These are phyloP conservation scores for Thermoascus crustaceus DNA, from an alignment of 2,329 filamentous ascomycete genomes.

Conservation along the genomic window DNA sequence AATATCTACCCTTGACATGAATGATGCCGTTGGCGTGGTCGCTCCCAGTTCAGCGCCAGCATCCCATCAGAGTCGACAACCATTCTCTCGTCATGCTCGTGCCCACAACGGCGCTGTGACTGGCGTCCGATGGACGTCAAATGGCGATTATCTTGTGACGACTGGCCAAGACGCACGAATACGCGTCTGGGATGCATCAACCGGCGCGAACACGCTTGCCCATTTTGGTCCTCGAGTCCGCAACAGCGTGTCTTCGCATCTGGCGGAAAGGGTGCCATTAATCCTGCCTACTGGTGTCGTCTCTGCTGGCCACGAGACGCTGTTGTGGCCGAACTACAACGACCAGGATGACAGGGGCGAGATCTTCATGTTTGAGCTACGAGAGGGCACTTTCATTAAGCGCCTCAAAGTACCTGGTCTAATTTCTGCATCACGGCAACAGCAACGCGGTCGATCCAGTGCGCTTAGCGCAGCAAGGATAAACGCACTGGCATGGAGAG, in stretches of 20 bases:
- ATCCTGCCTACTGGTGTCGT: slow-evolving; percentile 54
- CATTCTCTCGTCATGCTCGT: slow-evolving; percentile 38
- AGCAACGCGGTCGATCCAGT: slow-evolving; percentile 32
- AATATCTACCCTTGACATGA: slow-evolving; percentile 71
- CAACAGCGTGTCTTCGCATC: slow-evolving; percentile 54
- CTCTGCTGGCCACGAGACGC: slow-evolving; percentile 50
- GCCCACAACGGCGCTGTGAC: slow-evolving; percentile 81
- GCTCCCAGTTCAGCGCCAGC: slow-evolving; percentile 21
- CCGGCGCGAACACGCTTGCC: slow-evolving; percentile 76
- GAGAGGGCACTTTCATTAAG: slow-evolving; percentile 64
- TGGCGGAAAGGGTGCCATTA: slow-evolving; percentile 55
- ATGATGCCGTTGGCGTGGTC: slow-evolving; percentile 66
- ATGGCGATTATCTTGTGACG: slow-evolving; percentile 67
- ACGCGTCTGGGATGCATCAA: slow-evolving; percentile 75
- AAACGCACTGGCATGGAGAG: slow-evolving; percentile 68
- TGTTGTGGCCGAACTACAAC: slow-evolving; percentile 75
- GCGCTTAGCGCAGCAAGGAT: slow-evolving; percentile 54
- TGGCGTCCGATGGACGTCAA: slow-evolving; percentile 73
- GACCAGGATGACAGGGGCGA: slow-evolving; percentile 57
- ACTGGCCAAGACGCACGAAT: slow-evolving; percentile 77
- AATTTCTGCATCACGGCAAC: slow-evolving; percentile 30
- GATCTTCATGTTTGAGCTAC: slow-evolving; percentile 70
- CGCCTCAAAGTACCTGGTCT: slow-evolving; percentile 59
- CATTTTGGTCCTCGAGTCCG: slow-evolving; percentile 78
- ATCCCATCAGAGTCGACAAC: slow-evolving; percentile 28